Percentiles rank a stretch among this genome's conserved stretches.
Evolutionary conservation across 495 filamentous ascomycete genomes (phyloP).

Genomic region (Podospora pseudoanserina): DNA sequence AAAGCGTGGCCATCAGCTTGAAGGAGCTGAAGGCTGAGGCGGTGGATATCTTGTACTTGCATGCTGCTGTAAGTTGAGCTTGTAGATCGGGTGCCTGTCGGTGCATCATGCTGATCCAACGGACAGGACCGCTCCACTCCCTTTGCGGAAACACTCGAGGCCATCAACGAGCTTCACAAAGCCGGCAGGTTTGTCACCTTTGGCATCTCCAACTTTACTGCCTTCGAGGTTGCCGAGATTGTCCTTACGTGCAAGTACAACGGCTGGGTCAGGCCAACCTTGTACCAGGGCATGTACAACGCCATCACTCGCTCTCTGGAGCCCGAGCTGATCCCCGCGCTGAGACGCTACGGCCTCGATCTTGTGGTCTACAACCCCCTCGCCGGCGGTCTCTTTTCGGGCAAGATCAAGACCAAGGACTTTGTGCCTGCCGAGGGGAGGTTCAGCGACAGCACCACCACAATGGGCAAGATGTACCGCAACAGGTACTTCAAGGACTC

Average conservation of each 20-base stretch:
- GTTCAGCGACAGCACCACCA: conserved; percentile 53
- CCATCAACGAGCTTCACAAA: conserved; percentile 76
- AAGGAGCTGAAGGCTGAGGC: conserved; percentile 68
- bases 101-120: neutral
- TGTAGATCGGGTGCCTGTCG: too few species aligned
- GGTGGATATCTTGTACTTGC: conserved; percentile 87
- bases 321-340: conserved; percentile 72
- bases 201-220: conserved; percentile 79
- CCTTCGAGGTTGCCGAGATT: conserved; percentile 89
- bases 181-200: conserved; percentile 82
- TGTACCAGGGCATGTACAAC: conserved; percentile 69
- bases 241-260: conserved; percentile 76
- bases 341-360: conserved; percentile 79
- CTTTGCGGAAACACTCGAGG: conserved; percentile 75
- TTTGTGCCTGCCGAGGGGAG: conserved; percentile 62
- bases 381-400: conserved; percentile 78
- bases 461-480: conserved; percentile 63
- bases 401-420: conserved; percentile 75
- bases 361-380: conserved; percentile 90
- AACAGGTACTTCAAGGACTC: conserved; percentile 75
- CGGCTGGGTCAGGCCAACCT: conserved; percentile 66
- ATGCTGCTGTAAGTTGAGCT: conserved; percentile 54
- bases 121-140: conserved; percentile 62
- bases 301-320: conserved; percentile 74
- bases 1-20: conserved; percentile 61